These are phyloP conservation scores for Trichaptum fuscoviolaceum DNA, from an alignment of 768 basidiomycete genomes.

Conservation along the genomic window DNA sequence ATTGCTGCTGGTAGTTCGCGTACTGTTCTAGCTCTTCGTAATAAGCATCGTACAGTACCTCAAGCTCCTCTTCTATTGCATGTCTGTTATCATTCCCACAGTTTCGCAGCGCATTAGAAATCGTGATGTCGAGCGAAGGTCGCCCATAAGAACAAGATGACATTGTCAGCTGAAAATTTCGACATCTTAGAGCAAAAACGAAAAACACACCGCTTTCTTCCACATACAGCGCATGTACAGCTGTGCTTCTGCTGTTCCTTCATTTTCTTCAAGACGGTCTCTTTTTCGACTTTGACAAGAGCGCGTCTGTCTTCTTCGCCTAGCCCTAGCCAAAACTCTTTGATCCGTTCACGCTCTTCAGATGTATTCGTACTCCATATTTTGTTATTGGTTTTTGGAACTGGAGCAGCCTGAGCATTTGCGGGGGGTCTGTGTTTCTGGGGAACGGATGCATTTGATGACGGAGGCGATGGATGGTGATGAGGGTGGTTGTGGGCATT, in stretches of 20 bases:
- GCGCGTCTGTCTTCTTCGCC: constrained; percentile 85
- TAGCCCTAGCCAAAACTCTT: constrained; percentile 96
- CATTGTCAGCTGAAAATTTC: constrained; percentile 2
- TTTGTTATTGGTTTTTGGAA: constrained; percentile 57
- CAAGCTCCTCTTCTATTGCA: constrained; percentile 99
- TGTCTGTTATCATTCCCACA: constrained; percentile 43
- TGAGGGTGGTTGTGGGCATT: constrained; percentile 41
- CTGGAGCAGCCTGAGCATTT: constrained; percentile 24
- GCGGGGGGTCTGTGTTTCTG: constrained; percentile 34
- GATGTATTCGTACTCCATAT: constrained; percentile 92
- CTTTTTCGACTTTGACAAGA: constrained; percentile 97
- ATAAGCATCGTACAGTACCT: constrained; percentile 99
- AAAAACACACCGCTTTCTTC: constrained; percentile 82
- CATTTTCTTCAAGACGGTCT: constrained; percentile 97
- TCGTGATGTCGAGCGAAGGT: background rate
- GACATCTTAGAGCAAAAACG: constrained; percentile 17
- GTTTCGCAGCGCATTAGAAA: constrained; percentile 3
- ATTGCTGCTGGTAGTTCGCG: constrained; percentile 96
- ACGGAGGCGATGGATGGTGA: constrained; percentile 51
- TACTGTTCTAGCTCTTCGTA: constrained; percentile 99
- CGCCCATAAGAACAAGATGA: background rate
- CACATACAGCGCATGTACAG: constrained; percentile 94
- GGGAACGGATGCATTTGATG: constrained; percentile 33
- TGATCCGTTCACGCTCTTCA: constrained; percentile 95
- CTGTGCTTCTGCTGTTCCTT: constrained; percentile 98